Evolutionary conservation across 305 asterid genomes (phyloP).

Genomic region (Fraxinus nigra): DNA sequence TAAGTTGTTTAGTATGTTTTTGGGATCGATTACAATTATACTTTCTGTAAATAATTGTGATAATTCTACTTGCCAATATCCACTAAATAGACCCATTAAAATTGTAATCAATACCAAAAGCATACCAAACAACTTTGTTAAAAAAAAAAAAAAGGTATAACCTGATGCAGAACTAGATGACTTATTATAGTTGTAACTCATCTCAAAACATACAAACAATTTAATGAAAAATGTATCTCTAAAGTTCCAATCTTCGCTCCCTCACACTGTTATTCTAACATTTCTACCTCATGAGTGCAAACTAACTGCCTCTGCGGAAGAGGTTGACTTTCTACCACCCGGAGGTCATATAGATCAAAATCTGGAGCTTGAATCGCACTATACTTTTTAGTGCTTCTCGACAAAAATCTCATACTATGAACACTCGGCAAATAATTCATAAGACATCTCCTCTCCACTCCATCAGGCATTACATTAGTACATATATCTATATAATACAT

Average conservation of each 20-base stretch:
- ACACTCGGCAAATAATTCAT: constrained; percentile 3
- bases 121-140: background rate
- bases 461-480: constrained; percentile 12
- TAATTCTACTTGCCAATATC: background rate
- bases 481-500: constrained; percentile 3
- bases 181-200: background rate
- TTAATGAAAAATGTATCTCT: background rate
- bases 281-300: background rate
- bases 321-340: background rate
- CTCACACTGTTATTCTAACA: background rate
- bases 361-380: background rate
- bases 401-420: background rate
- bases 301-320: background rate
- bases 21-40: background rate
- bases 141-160: background rate
- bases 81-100: background rate
- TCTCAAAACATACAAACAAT: background rate
- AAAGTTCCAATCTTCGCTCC: background rate
- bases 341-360: background rate
- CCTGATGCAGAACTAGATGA: background rate
- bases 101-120: background rate
- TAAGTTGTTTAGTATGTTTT: background rate
- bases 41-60: background rate
- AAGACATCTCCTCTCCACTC: constrained; percentile 7
- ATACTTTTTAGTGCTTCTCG: background rate